Evolutionary conservation across 2,329 filamentous ascomycete species (phyloP).

Genomic region (Alternaria consortialis): DNA sequence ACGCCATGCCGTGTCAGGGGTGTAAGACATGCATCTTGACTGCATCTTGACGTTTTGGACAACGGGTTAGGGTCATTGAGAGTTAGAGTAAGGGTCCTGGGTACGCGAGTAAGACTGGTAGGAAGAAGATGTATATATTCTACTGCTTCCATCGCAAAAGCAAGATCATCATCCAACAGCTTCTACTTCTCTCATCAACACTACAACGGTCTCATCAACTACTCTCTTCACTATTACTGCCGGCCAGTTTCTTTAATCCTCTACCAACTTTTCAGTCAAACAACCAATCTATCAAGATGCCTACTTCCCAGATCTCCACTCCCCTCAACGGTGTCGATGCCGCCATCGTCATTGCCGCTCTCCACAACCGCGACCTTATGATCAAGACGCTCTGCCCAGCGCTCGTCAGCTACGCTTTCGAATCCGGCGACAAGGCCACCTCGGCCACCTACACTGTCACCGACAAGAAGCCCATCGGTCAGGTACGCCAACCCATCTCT

Average conservation of each 20-base stretch:
- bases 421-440: constrained; percentile 41
- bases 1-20: constrained; percentile 10
- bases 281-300: constrained; percentile 34
- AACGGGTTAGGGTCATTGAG: background rate
- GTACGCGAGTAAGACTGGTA: constrained; percentile 4
- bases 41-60: constrained; percentile 18
- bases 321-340: constrained; percentile 38
- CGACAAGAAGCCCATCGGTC: constrained; percentile 53
- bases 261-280: background rate
- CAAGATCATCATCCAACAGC: constrained; percentile 9
- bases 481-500: constrained; percentile 26
- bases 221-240: background rate
- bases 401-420: constrained; percentile 45
- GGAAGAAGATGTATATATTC: constrained; percentile 15
- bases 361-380: constrained; percentile 54
- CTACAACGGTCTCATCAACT: background rate
- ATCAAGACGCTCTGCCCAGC: constrained; percentile 51
- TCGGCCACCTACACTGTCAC: constrained; percentile 49
- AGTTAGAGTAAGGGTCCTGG: background rate
- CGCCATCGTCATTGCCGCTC: constrained; percentile 42
- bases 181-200: constrained; percentile 12
- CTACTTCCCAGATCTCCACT: constrained; percentile 51
- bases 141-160: background rate
- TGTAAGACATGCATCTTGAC: constrained; percentile 16
- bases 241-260: constrained; percentile 4